Base-by-base conservation (phyloP, 2,329 filamentous ascomycete species). In the Beauveria bassiana region DNA sequence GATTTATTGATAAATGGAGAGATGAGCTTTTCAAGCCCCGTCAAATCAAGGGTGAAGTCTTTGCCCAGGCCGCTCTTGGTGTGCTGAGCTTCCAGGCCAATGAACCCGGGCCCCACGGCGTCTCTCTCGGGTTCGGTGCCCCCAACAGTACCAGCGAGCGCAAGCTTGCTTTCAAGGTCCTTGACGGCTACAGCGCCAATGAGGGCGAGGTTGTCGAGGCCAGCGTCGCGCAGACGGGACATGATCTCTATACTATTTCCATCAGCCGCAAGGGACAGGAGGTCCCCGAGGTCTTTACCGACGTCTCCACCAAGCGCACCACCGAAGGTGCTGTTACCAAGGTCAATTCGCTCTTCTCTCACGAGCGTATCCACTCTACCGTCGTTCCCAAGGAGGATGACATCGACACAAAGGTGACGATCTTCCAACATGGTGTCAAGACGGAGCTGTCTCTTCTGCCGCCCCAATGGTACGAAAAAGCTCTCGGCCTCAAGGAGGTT, bases 1-100 rank as follows among this genome's bases (percentile, higher is more conserved):
- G 93, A 1, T 99, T 96, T 72, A 98, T 99, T 66, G 87, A 93
- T 60, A 96, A 96, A 73, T 89, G 96, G 77, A 83, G 84, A 63
- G 82, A 86, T 12, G 88, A 92, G 66, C 82, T 99, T 1, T 98
- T 98, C 71, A 78, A 79, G 24, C 81, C 83, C 1, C 75, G 83
- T 14, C 71, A 73, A 0, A 81, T 89, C 40, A 78, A 83, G 22
- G 81, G 87, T 49, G 92, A 96, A 74, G 84, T 92, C 2, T 90
- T 92, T 66, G 87, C 88, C 0, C 95, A 99, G 77, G 93, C 92
- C 9, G 93, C 93, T 0, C 79, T 99, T 10, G 91, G 88, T 9
- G 79, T 93, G 66, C 74, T 90, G 59, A 78, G 81, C 55, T 74
- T 82, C 63, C 79, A 81, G 65, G 73, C 71, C 49, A 73, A 61